phyloP scores from a whole-genome alignment of 495 filamentous ascomycete genomes.

The Entonaema liquescens region DNA sequence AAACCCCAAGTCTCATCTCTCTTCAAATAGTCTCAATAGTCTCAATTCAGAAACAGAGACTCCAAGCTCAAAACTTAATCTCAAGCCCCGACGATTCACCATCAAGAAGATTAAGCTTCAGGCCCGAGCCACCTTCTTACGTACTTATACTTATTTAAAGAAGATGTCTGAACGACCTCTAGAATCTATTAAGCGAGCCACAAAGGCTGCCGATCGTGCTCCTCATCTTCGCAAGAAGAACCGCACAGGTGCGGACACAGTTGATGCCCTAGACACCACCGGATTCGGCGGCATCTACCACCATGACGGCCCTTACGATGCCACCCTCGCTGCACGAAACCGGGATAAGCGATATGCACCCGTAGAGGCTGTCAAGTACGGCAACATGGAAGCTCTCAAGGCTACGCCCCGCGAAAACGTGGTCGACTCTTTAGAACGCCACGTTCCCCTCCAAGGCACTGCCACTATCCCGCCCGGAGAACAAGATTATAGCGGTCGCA shows the following conservation, averaged over 20 bases:
- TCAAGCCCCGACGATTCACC: background rate
- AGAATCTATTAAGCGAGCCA: conserved; percentile 65
- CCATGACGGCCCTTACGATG: conserved; percentile 93
- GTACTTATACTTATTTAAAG: conserved; percentile 47
- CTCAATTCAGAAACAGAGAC: background rate
- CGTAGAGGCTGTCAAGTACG: conserved; percentile 75
- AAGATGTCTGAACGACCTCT: conserved; percentile 71
- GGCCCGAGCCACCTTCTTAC: background rate
- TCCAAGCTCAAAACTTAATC: background rate
- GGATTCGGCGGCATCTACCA: conserved; percentile 73
- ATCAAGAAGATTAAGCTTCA: background rate
- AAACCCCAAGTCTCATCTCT: background rate
- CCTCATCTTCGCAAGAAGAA: conserved; percentile 69
- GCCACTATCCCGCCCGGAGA: conserved; percentile 79
- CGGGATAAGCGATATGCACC: conserved; percentile 68
- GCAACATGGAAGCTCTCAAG: conserved; percentile 78
- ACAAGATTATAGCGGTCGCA: conserved; percentile 69
- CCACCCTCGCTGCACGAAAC: conserved; percentile 77
- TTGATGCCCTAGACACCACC: conserved; percentile 78
- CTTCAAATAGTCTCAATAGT: background rate
- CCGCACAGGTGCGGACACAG: conserved; percentile 75
- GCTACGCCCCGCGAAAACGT: conserved; percentile 87
- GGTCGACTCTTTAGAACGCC: conserved; percentile 73
- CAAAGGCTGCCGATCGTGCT: conserved; percentile 67
- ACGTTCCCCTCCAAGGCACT: conserved; percentile 85